These are phyloP conservation scores for Ehretia macrophylla DNA, from an alignment of 257 asterid species.

Conservation along the genomic window DNA sequence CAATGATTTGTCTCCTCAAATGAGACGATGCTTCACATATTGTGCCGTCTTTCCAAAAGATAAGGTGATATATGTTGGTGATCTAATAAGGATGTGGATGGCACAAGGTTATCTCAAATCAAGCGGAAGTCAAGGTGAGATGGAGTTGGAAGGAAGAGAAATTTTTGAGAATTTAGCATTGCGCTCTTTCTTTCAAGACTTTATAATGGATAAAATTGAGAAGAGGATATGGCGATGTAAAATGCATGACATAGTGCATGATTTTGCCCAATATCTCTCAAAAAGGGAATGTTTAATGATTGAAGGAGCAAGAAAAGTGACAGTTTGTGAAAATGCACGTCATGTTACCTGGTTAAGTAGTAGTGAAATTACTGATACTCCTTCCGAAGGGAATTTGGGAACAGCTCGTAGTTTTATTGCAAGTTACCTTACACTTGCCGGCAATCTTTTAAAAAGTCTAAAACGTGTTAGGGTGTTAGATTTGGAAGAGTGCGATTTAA, in stretches of 20 bases:
- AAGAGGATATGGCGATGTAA: conserved; percentile 1
- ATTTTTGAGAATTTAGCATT: conserved; percentile 17
- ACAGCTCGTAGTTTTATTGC: background rate
- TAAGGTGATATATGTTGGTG: conserved; percentile 13
- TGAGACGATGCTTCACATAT: conserved; percentile 2
- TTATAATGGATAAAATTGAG: background rate
- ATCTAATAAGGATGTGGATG: conserved; percentile 22
- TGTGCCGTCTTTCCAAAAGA: conserved; percentile 22
- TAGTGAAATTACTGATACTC: background rate
- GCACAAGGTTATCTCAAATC: conserved; percentile 20
- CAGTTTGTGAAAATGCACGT: background rate
- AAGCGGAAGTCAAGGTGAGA: conserved; percentile 2
- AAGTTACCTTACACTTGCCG: background rate
- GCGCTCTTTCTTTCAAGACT: conserved; percentile 20
- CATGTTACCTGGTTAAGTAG: background rate
- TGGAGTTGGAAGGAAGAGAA: conserved; percentile 18
- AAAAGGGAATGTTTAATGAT: background rate
- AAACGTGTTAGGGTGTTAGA: too few species aligned
- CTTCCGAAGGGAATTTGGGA: background rate
- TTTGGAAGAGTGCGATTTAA: background rate
- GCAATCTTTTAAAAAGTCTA: background rate
- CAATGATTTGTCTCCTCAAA: conserved; percentile 14
- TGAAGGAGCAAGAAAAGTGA: background rate
- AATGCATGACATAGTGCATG: conserved; percentile 21
- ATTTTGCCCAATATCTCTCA: background rate